Base-by-base conservation (phyloP, 2,329 filamentous ascomycete genomes). In the Xylariaceae sp. region DNA sequence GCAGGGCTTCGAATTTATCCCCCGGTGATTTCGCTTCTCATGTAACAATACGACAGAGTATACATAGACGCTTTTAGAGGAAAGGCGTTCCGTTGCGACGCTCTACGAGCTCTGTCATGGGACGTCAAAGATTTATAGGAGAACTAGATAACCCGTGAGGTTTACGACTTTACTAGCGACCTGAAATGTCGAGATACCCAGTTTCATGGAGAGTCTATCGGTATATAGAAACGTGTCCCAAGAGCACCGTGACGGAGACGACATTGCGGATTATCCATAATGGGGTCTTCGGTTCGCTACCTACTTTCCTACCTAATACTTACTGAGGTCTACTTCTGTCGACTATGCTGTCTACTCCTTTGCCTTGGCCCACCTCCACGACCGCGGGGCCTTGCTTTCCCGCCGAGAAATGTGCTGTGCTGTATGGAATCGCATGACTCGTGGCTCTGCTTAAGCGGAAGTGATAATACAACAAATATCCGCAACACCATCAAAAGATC, bases 141-240 rank as follows among this genome's bases (percentile, higher is more conserved):
- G 47, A 49, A 16, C 36, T n/a, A 43, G 13, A 49, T 39, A 45
- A 55, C 22, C 43, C 55, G 30, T 49, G 40, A 49, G 49, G 42
- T 55, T 53, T 47, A 21, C 49, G 49, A 51, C 12, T 50, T 39
- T 32, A 26, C 26, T 26, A 26, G 29, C 46, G 46, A 18, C 22
- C 22, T 46, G n/a, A 21, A 18, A 44, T 45, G 34, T 52, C 30
- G 42, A 57, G 55, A 57, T 57, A 57, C 55, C 55, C 55, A 55
- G 41, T 46, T 55, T 52, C 44, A 49, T 30, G 49, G 53, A 43
- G 52, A 13, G 45, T 52, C 37, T n/a, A 13, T 41, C 36, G 42
- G 46, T 48, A 53, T 47, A 57, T 57, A 53, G 43, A 37, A 37
- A 16, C 34, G 22, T 16, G 47, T 55, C 12, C 36, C 49, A 22